Percentiles rank a stretch among this genome's conserved stretches.
Conservation (phyloP, 208 protist genomes). For the Crithidia expoeki region DNA sequence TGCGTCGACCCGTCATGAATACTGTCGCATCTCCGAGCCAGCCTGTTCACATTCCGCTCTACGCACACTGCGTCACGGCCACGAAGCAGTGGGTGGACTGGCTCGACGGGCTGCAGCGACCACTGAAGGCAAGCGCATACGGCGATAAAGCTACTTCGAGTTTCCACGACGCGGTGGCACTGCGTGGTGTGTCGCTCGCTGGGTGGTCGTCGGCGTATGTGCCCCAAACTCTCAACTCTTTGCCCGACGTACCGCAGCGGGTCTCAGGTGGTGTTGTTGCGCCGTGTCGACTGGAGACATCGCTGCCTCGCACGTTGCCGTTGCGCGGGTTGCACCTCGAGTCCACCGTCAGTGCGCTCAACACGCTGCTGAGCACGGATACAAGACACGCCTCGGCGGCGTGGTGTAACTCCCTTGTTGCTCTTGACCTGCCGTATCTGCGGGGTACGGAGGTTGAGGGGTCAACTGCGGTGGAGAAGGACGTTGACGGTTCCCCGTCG, state of each 20-base stretch:
- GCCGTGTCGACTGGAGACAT: slow-evolving; percentile 5
- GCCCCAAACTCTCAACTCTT: background rate
- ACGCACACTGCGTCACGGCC: slow-evolving; percentile 25
- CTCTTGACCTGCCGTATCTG: slow-evolving; percentile 25
- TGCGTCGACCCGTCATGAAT: slow-evolving; percentile 9
- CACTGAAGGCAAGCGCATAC: too few species aligned
- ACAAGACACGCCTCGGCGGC: background rate
- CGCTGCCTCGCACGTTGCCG: slow-evolving; percentile 22
- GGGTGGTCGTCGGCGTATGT: slow-evolving; percentile 27
- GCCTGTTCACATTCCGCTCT: slow-evolving; percentile 13
- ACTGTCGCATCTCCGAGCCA: background rate
- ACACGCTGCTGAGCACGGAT: background rate
- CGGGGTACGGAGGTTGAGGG: background rate
- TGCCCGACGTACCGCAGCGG: background rate
- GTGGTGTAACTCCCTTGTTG: slow-evolving; percentile 14
- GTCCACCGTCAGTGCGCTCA: slow-evolving; percentile 5
- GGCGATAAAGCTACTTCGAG: too few species aligned
- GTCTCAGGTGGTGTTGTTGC: background rate
- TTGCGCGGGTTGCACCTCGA: slow-evolving; percentile 33
- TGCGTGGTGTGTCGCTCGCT: slow-evolving; percentile 29
- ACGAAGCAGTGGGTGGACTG: slow-evolving; percentile 33
- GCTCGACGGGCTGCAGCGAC: slow-evolving; percentile 16
- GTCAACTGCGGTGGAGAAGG: background rate
- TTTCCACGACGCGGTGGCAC: background rate
- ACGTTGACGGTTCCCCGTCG: background rate